Conservation (phyloP, 768 basidiomycete genomes). For the Psilocybe azurescens region DNA sequence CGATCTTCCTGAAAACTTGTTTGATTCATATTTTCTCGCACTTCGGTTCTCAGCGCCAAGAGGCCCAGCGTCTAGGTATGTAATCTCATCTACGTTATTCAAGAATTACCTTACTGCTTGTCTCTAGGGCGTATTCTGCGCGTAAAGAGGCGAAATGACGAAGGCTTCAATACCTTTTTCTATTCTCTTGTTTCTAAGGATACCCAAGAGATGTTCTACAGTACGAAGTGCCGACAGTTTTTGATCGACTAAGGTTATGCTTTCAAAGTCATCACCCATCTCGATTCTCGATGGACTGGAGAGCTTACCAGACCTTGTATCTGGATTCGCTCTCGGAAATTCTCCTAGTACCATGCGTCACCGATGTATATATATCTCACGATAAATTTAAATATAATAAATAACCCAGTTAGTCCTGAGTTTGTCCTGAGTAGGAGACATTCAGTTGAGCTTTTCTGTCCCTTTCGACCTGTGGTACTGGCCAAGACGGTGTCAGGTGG, state of each 20-base stretch:
- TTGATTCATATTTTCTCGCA: conserved; percentile 99
- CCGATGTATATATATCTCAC: neutral
- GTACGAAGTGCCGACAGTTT: conserved; percentile 98
- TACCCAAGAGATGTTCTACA: conserved; percentile 99
- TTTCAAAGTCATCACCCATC: conserved; percentile 98
- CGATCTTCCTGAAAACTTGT: conserved; percentile 96
- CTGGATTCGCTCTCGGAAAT: conserved; percentile 31
- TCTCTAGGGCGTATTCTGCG: conserved; percentile 87
- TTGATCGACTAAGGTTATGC: conserved; percentile 99
- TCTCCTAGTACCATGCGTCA: neutral
- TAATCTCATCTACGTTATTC: neutral
- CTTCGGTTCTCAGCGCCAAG: conserved; percentile 97
- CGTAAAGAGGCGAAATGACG: conserved; percentile 97
- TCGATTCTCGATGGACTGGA: conserved; percentile 80
- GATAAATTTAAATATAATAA: neutral
- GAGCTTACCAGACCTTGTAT: conserved; percentile 85
- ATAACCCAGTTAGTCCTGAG: neutral
- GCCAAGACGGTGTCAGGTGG: too few species aligned
- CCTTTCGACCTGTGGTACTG: neutral
- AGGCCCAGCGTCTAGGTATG: conserved; percentile 93
- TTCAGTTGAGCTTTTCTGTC: neutral
- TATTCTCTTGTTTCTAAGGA: conserved; percentile 99
- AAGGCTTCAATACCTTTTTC: conserved; percentile 99
- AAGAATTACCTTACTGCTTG: conserved; percentile 10
- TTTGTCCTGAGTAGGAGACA: neutral